Percentiles rank a stretch among this genome's conserved stretches.
phyloP scores from a whole-genome alignment of 306 rosid species.

The Castanospermum australe region DNA sequence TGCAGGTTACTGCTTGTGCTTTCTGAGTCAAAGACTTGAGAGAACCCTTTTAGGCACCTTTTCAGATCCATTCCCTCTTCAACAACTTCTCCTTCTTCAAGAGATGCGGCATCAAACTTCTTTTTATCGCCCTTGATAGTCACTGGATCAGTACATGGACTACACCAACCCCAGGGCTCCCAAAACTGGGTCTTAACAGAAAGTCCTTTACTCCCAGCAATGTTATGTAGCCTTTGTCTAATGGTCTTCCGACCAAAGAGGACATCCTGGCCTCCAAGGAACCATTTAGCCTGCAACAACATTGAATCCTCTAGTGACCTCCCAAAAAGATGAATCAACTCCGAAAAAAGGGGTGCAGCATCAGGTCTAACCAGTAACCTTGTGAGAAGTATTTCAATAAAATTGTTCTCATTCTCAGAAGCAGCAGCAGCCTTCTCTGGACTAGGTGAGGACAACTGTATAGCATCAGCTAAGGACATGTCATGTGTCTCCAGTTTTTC shows the following conservation, averaged over 20 bases:
- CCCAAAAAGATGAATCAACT: slow-evolving; percentile 93
- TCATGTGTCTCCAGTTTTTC: slow-evolving; percentile 68
- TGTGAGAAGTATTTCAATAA: slow-evolving; percentile 80
- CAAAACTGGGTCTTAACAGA: slow-evolving; percentile 69
- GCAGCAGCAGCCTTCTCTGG: slow-evolving; percentile 70
- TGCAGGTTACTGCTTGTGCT: slow-evolving; percentile 49
- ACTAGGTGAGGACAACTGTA: slow-evolving; percentile 71
- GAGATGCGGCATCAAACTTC: slow-evolving; percentile 62
- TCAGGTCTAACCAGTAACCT: slow-evolving; percentile 96
- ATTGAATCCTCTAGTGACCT: slow-evolving; percentile 90
- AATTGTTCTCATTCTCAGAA: slow-evolving; percentile 91
- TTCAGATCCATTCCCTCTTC: slow-evolving; percentile 71
- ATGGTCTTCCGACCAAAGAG: slow-evolving; percentile 90
- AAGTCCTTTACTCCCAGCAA: slow-evolving; percentile 70
- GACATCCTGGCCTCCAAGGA: slow-evolving; percentile 81
- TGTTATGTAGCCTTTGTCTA: slow-evolving; percentile 65
- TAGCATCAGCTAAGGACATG: slow-evolving; percentile 70
- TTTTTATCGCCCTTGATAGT: slow-evolving; percentile 53
- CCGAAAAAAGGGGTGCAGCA: slow-evolving; percentile 92
- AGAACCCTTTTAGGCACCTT: slow-evolving; percentile 44
- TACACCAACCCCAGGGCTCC: slow-evolving; percentile 98
- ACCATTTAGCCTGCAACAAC: slow-evolving; percentile 95
- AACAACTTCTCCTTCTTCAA: slow-evolving; percentile 96
- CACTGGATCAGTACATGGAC: slow-evolving; percentile 42
- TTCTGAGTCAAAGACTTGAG: slow-evolving; percentile 53